These are phyloP conservation scores for Teratosphaeria viscida DNA, from an alignment of 2,329 filamentous ascomycete genomes.

Conservation along the genomic window DNA sequence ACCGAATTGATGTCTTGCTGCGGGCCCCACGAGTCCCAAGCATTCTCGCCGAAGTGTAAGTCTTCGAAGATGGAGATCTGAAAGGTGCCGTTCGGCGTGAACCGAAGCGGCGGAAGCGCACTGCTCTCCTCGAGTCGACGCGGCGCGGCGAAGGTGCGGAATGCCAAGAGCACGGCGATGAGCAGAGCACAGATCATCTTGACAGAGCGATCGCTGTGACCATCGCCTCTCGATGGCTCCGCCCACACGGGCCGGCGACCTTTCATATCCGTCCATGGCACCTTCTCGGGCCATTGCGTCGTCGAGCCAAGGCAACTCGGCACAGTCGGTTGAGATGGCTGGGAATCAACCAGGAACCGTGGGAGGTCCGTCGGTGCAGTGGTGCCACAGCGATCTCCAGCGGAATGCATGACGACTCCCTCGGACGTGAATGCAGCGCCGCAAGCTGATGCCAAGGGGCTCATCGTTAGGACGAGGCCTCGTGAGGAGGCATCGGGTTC, in stretches of 20 bases:
- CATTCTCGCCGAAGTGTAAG: slow-evolving; percentile 56
- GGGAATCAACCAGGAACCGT: background rate
- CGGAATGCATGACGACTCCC: background rate
- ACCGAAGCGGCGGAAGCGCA: slow-evolving; percentile 11
- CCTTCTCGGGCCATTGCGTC: background rate
- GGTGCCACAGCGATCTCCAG: background rate
- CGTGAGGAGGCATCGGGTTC: background rate
- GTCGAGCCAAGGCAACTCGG: background rate
- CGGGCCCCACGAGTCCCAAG: slow-evolving; percentile 24
- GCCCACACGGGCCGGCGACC: background rate
- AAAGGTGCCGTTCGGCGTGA: slow-evolving; percentile 30
- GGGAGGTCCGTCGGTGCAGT: background rate
- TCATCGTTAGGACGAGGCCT: background rate
- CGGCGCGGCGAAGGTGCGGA: background rate
- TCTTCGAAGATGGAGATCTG: slow-evolving; percentile 55
- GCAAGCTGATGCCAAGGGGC: background rate
- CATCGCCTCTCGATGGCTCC: background rate
- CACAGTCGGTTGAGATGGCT: background rate
- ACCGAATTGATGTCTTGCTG: slow-evolving; percentile 48
- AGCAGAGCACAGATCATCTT: slow-evolving; percentile 3
- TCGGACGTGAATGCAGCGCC: background rate
- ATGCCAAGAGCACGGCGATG: background rate
- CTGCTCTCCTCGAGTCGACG: background rate
- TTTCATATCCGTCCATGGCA: background rate
- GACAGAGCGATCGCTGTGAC: background rate